phyloP scores from a whole-genome alignment of 2,329 filamentous ascomycete genomes.

The Talaromyces atroroseus region DNA sequence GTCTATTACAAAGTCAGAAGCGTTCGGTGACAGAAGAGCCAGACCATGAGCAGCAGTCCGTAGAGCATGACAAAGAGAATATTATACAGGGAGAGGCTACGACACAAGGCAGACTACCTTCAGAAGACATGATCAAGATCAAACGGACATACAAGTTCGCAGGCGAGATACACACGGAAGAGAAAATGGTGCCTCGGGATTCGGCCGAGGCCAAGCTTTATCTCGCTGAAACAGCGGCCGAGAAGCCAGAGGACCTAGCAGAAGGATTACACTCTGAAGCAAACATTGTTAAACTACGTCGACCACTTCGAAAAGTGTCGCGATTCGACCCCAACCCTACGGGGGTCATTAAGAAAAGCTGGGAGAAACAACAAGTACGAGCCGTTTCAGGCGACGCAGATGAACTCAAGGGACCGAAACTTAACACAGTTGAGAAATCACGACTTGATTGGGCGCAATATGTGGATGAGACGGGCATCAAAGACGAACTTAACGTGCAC shows the following conservation, averaged over 20 bases:
- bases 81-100: conserved; percentile 16
- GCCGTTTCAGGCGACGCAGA: conserved; percentile 23
- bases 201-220: conserved; percentile 53
- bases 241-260: conserved; percentile 25
- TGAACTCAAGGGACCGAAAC: conserved; percentile 49
- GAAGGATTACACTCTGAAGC: conserved; percentile 19
- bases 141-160: conserved; percentile 55
- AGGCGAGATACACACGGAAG: conserved; percentile 50
- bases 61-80: conserved; percentile 14
- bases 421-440: conserved; percentile 63
- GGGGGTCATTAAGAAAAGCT: conserved; percentile 39
- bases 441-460: conserved; percentile 61
- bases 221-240: conserved; percentile 37
- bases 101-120: conserved; percentile 14
- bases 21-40: conserved; percentile 7
- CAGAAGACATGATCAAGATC: conserved; percentile 49
- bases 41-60: conserved; percentile 10
- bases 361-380: conserved; percentile 33
- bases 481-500: conserved; percentile 56
- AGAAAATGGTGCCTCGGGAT: conserved; percentile 48
- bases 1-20: conserved; percentile 14
- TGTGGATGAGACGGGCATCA: conserved; percentile 56
- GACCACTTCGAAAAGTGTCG: conserved; percentile 39
- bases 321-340: conserved; percentile 44
- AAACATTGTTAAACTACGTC: conserved; percentile 24